Evolutionary conservation across 129 eudicot species (phyloP), one percentile per base, ranked within the genome.

Genomic region (Helianthus tuberosus): DNA sequence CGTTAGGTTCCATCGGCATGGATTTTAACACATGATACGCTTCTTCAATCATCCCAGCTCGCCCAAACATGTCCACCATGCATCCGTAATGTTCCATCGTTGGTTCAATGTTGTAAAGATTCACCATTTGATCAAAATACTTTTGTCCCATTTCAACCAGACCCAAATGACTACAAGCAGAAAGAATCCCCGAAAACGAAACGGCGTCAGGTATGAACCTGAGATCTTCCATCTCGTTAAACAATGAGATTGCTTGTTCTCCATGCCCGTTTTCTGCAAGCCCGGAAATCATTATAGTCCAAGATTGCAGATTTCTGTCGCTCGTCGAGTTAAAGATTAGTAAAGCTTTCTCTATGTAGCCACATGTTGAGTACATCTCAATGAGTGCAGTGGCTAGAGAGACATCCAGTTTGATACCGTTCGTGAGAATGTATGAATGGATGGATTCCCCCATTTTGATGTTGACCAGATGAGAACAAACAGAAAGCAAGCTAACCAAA

Each of bases 41-140:
- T 62, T 74, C 70, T 63, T 74, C 71, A 36, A 74, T 74, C 77
- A 73, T 73, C 69, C 77, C 77, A 46, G 59, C 69, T 73, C 68
- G 57, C 38, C 68, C 68, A 61, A 2, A 73, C 77, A 73, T 32
- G 35, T 73, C 77, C 4, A 61, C 62, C 69, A 73, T 73, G 20
- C 77, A 73, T 48, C 77, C 77, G 1, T 73, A 73, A 32, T 61
- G 77, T 61, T 61, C 61, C 77, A 73, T 47, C 6, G 51, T 48
- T 15, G 69, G 77, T 38, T 48, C 0, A 23, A 61, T 73, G 12
- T 17, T 73, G 38, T 73, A 61, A 73, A 73, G 12, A 9, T 48
- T 73, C 14, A 73, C 62, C 69, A 61, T 73, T 11, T 73, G 50
- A 32, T 61, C 51, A 48, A 62, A 62, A 16, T 35, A 74, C 23